Base-by-base conservation (phyloP, 75 land plant species). In the Pseudotsuga menziesii region DNA sequence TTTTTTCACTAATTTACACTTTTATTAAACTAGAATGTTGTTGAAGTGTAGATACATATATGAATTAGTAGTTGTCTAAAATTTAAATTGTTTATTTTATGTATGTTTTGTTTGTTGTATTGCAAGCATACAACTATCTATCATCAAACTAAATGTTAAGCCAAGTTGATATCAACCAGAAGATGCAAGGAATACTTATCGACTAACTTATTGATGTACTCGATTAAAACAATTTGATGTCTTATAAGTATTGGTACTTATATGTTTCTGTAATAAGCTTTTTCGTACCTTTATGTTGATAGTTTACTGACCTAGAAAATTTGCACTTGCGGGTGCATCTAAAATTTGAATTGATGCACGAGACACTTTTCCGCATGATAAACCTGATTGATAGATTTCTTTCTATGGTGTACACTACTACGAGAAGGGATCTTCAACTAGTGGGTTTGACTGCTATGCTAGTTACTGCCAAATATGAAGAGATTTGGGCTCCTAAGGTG, bases 401-500 rank as follows among this genome's bases (percentile, higher is more conserved):
- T 5, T 79, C 93, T 25, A 56, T 75, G 3, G 82, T 15, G 20
- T 35, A 77, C 11, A 57, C 23, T 15, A 82, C 89, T 2, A 75
- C 83, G 32, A 85, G 85, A 61, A 84, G 88, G 73, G 84, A 92
- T 58, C 76, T 95, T 77, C 98, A 95, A 67, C 76, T 95, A 69
- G 92, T 89, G 67, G 98, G 96, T 25, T 85, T 95, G 27, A 95
- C 96, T 35, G 85, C 96, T 2, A 79, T 95, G 62, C 82, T 95
- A 17, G 56, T 95, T 12, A 96, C 93, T 13, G 88, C 93, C 36
- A 95, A 95, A 73, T 95, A 95, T 84, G 98, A 95, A 71, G 98
- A 95, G 59, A 83, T 83, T 60, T 92, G 93, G 95, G 90, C 92
- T 75, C 98, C 98, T 29, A 92, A 85, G 90, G 98, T 92, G n/a